These are phyloP conservation scores for Darksidea phi DNA, from an alignment of 495 filamentous ascomycete genomes.

Conservation along the genomic window DNA sequence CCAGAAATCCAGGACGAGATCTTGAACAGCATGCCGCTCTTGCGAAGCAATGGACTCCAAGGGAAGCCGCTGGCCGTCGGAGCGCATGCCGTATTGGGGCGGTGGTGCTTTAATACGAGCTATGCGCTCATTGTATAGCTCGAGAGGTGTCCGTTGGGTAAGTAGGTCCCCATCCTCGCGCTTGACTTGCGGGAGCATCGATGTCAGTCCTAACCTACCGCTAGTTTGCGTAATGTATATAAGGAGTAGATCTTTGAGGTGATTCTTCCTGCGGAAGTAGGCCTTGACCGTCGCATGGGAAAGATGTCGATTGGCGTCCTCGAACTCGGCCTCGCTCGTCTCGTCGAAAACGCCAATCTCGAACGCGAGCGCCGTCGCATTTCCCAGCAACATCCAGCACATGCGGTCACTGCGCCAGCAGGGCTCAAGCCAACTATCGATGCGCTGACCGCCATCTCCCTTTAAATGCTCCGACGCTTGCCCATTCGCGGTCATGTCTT, in stretches of 20 bases:
- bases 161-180: slow-evolving; percentile 33
- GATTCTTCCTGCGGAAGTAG: slow-evolving; percentile 73
- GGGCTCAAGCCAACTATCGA: slow-evolving; percentile 93
- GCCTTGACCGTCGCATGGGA: slow-evolving; percentile 58
- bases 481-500: slow-evolving; percentile 1
- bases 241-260: slow-evolving; percentile 79
- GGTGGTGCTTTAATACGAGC: slow-evolving; percentile 21
- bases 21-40: slow-evolving; percentile 55
- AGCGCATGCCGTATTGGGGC: slow-evolving; percentile 29
- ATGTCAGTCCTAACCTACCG: slow-evolving; percentile 88
- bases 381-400: slow-evolving; percentile 97
- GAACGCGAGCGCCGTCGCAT: slow-evolving; percentile 82
- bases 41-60: slow-evolving; percentile 33
- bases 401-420: slow-evolving; percentile 96
- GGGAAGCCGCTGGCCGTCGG: slow-evolving; percentile 47
- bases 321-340: slow-evolving; percentile 55
- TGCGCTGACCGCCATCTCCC: slow-evolving; percentile 61
- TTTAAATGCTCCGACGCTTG: slow-evolving; percentile 37
- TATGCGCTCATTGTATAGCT: slow-evolving; percentile 34
- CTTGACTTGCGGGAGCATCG: slow-evolving; percentile 69
- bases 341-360: slow-evolving; percentile 92
- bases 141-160: slow-evolving; percentile 16
- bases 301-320: slow-evolving; percentile 36
- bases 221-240: slow-evolving; percentile 89
- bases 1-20: slow-evolving; percentile 88